A percentile compares a stretch with the other conserved stretches of the same genome.
phyloP scores from a whole-genome alignment of 2,329 filamentous ascomycete genomes.

The Trichoderma polysporum region DNA sequence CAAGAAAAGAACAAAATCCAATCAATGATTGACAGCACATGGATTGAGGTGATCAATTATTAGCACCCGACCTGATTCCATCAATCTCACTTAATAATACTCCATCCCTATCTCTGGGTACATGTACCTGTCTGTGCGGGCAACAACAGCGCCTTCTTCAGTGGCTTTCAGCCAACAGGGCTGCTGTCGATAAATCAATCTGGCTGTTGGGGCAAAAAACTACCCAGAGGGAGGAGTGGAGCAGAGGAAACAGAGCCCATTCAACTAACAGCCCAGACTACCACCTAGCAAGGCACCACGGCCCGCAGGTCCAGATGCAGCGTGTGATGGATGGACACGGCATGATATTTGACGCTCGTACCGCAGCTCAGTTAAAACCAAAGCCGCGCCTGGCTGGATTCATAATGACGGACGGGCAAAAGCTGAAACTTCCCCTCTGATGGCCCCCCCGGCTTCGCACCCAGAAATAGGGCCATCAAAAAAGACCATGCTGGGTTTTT shows the following conservation, averaged over 20 bases:
- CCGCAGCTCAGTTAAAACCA: no score
- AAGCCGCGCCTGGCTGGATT: background rate
- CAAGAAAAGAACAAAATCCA: background rate
- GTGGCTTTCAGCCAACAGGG: background rate
- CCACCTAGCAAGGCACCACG: background rate
- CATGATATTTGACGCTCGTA: slow-evolving; percentile 3
- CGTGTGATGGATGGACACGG: slow-evolving; percentile 12
- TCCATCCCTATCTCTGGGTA: no score
- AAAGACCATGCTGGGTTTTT: background rate
- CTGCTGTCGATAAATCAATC: slow-evolving; percentile 5
- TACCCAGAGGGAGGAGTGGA: background rate
- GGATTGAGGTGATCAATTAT: no score
- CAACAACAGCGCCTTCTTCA: background rate
- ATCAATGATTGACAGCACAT: background rate
- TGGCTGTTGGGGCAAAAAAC: slow-evolving; percentile 10
- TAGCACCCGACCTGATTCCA: no score
- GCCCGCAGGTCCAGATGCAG: background rate
- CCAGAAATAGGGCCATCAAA: background rate
- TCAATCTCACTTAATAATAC: no score
- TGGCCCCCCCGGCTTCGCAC: background rate
- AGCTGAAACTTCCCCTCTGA: background rate
- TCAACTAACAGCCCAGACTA: background rate
- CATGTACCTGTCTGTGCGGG: background rate
- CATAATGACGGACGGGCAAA: background rate
- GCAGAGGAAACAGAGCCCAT: background rate